phyloP scores from a whole-genome alignment of 371 early-diverging fungal genomes.

The Circinella minor region DNA sequence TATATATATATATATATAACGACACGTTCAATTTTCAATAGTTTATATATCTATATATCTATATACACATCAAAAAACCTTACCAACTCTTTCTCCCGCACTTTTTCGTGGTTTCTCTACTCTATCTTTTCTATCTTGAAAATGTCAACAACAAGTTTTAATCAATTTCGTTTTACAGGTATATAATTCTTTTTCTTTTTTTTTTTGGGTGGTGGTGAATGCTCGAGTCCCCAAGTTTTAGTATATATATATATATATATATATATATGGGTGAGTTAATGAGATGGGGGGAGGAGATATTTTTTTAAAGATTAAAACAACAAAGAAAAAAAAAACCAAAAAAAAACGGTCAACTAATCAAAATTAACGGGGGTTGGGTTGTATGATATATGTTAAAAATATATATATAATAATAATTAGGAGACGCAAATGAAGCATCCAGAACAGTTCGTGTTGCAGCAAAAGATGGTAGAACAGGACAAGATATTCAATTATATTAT shows the following conservation, averaged over 20 bases:
- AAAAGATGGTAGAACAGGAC: slow-evolving; percentile 84
- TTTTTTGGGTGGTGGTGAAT: no score
- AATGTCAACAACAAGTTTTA: slow-evolving; percentile 24
- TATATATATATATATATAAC: no score
- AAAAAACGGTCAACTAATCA: neutral
- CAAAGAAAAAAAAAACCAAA: neutral
- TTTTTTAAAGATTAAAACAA: no score
- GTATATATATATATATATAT: neutral
- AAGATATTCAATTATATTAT: slow-evolving; percentile 83
- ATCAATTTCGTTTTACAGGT: slow-evolving; percentile 23
- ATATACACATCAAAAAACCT: no score
- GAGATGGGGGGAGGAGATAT: no score
- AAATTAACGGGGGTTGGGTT: neutral
- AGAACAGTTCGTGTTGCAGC: slow-evolving; percentile 54
- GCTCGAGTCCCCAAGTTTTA: neutral
- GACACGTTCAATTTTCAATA: no score
- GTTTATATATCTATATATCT: no score
- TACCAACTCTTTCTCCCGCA: no score
- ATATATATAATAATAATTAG: slow-evolving; percentile 4
- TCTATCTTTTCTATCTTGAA: no score
- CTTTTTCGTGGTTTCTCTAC: no score
- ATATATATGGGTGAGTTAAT: no score
- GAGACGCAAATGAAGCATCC: slow-evolving; percentile 14
- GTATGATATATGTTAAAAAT: neutral
- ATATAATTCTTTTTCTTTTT: neutral